phyloP scores from a whole-genome alignment of 371 early-diverging fungal genomes.

The Capillidium heterosporum region DNA sequence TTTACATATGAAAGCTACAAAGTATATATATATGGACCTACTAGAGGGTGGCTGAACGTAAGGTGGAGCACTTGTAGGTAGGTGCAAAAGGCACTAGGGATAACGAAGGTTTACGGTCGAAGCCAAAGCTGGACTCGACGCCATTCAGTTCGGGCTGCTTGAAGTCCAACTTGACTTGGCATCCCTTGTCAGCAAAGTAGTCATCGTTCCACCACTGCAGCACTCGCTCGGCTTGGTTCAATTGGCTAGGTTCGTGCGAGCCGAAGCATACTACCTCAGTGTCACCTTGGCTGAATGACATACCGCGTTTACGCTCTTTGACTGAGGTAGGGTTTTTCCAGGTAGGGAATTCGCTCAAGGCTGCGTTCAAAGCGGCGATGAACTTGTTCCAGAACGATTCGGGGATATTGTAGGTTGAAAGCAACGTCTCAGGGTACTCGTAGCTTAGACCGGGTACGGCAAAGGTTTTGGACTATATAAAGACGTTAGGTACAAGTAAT shows the following conservation, averaged over 20 bases:
- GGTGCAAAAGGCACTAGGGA: not conserved
- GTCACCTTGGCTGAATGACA: slow-evolving; percentile 3
- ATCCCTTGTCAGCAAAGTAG: slow-evolving; percentile 6
- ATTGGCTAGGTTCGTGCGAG: not conserved
- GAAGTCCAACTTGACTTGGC: slow-evolving; percentile 6
- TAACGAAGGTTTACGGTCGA: not conserved
- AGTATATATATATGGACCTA: too few relatives aligned
- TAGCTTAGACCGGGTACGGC: slow-evolving; percentile 4
- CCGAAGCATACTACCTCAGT: slow-evolving; percentile 1
- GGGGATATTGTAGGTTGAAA: not conserved
- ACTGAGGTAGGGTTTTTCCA: slow-evolving; percentile 4
- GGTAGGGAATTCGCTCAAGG: slow-evolving; percentile 5
- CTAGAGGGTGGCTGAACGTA: too few relatives aligned
- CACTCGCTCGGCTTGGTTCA: slow-evolving; percentile 5
- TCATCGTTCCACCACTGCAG: slow-evolving; percentile 8
- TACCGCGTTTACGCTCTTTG: not conserved
- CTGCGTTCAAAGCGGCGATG: slow-evolving; percentile 4
- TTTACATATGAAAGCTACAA: too few relatives aligned
- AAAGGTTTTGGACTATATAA: not conserved
- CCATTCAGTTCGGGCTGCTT: not conserved
- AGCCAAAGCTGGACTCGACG: not conserved
- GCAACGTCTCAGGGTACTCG: not conserved
- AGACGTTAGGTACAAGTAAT: not conserved
- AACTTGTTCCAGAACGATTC: slow-evolving; percentile 5
- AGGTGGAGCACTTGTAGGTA: too few relatives aligned